Evolutionary conservation across 768 basidiomycete species (phyloP).

Genomic region (Termitomyces sp.): DNA sequence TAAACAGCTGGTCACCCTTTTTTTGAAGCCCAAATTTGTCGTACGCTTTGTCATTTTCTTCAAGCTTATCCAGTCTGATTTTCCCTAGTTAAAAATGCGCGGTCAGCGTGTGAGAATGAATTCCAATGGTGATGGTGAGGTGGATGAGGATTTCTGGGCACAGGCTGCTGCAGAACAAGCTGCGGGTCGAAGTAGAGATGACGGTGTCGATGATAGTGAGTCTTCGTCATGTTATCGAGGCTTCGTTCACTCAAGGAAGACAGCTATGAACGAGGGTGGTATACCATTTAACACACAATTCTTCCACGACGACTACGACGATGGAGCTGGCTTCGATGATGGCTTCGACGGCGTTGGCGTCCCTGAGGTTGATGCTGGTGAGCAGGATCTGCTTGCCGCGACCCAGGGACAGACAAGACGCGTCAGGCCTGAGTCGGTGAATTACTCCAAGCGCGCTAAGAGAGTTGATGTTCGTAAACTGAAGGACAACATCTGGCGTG

Average conservation of each 20-base stretch:
- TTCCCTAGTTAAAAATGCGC: slow-evolving; percentile 78
- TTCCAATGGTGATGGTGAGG: slow-evolving; percentile 73
- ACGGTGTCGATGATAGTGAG: slow-evolving; percentile 61
- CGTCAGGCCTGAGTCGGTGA: slow-evolving; percentile 81
- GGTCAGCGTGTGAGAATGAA: slow-evolving; percentile 57
- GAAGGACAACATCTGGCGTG: slow-evolving; percentile 98
- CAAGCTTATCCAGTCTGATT: background rate
- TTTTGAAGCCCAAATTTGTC: slow-evolving; percentile 93
- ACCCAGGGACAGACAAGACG: slow-evolving; percentile 74
- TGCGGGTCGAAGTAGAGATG: slow-evolving; percentile 44
- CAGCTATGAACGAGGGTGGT: slow-evolving; percentile 35
- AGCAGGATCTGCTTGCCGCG: slow-evolving; percentile 83
- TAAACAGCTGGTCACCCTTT: slow-evolving; percentile 83
- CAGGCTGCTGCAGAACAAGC: slow-evolving; percentile 86
- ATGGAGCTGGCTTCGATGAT: slow-evolving; percentile 69
- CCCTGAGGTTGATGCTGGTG: slow-evolving; percentile 54
- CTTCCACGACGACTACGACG: slow-evolving; percentile 90
- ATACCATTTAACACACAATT: slow-evolving; percentile 94
- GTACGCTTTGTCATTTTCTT: slow-evolving; percentile 40
- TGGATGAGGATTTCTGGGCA: slow-evolving; percentile 97
- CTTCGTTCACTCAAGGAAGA: background rate
- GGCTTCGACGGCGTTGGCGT: slow-evolving; percentile 41
- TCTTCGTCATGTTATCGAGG: background rate
- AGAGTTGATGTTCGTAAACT: slow-evolving; percentile 93
- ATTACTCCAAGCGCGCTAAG: slow-evolving; percentile 94